Conservation (phyloP, 176 grass and related monocot genomes). For the Thinopyrum elongatum region DNA sequence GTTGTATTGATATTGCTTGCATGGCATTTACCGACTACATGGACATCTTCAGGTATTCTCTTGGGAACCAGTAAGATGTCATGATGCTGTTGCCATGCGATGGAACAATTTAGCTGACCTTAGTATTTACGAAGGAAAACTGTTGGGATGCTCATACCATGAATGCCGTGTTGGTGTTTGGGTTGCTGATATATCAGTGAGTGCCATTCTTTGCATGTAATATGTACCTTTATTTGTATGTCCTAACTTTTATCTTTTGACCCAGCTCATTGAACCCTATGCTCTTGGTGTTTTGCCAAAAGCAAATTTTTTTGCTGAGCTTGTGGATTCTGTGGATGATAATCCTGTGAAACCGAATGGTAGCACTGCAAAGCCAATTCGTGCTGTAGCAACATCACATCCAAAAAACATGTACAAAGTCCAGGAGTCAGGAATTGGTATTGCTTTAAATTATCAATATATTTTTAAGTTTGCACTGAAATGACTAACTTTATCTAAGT, state of each 20-base stretch:
- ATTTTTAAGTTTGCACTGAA: conserved; percentile 6
- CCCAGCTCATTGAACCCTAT: conserved; percentile 91
- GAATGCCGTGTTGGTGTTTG: conserved; percentile 81
- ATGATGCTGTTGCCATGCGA: conserved; percentile 86
- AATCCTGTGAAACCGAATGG: conserved; percentile 40
- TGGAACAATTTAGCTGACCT: conserved; percentile 90
- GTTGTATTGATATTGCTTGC: not conserved
- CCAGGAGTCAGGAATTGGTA: conserved; percentile 41
- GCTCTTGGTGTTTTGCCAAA: conserved; percentile 84
- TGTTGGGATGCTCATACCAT: conserved; percentile 85
- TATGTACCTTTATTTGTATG: conserved; percentile 17
- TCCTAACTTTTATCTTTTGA: conserved; percentile 30
- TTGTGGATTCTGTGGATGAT: conserved; percentile 49
- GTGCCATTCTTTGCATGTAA: conserved; percentile 17
- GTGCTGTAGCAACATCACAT: conserved; percentile 29
- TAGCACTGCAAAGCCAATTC: conserved; percentile 30
- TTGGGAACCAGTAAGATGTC: conserved; percentile 95
- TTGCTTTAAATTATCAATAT: conserved; percentile 26
- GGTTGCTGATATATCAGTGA: conserved; percentile 96
- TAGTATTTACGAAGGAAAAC: conserved; percentile 98
- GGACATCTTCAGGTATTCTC: conserved; percentile 73
- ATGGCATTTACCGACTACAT: conserved; percentile 18
- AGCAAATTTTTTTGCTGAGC: conserved; percentile 55
- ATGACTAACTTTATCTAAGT: not conserved
- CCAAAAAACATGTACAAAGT: conserved; percentile 47